Percentiles rank a stretch among this genome's conserved stretches.
Evolutionary conservation across 225 moss, liverwort and hornwort genomes (phyloP).

Genomic region (Bryoerythrophyllum caledonicum): DNA sequence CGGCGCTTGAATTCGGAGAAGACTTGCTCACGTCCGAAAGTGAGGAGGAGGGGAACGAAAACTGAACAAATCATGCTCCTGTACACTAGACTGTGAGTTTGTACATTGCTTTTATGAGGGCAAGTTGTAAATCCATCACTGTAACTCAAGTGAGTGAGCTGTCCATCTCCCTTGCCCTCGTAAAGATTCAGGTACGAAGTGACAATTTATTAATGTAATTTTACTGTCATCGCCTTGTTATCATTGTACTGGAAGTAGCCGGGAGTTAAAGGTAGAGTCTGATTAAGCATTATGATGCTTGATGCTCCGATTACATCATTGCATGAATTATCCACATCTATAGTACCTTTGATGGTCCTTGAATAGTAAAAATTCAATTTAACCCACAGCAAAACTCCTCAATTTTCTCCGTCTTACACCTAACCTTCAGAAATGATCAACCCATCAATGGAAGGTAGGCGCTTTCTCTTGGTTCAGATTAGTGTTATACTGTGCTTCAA

Average conservation of each 20-base stretch:
- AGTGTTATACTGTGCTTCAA: too few relatives aligned
- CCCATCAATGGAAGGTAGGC: too few relatives aligned
- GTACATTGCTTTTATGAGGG: background rate
- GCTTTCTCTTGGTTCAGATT: too few relatives aligned
- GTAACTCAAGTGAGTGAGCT: background rate
- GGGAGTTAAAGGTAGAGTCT: too few relatives aligned
- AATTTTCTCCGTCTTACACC: too few relatives aligned
- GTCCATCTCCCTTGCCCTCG: background rate
- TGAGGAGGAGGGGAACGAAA: background rate
- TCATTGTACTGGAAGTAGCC: background rate
- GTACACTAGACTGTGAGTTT: background rate
- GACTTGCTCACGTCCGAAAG: constrained; percentile 46
- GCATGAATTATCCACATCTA: too few relatives aligned
- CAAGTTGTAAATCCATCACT: background rate
- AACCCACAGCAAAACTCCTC: too few relatives aligned
- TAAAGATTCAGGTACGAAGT: background rate
- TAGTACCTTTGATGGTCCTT: too few relatives aligned
- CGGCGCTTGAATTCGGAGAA: constrained; percentile 72
- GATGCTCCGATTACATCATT: too few relatives aligned
- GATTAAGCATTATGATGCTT: too few relatives aligned
- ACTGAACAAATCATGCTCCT: background rate
- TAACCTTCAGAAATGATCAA: too few relatives aligned
- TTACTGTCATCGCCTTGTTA: background rate
- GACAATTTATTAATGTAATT: background rate
- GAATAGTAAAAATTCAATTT: too few relatives aligned